phyloP scores from a whole-genome alignment of 371 early-diverging fungal genomes.

The Mucor plumbeus region DNA sequence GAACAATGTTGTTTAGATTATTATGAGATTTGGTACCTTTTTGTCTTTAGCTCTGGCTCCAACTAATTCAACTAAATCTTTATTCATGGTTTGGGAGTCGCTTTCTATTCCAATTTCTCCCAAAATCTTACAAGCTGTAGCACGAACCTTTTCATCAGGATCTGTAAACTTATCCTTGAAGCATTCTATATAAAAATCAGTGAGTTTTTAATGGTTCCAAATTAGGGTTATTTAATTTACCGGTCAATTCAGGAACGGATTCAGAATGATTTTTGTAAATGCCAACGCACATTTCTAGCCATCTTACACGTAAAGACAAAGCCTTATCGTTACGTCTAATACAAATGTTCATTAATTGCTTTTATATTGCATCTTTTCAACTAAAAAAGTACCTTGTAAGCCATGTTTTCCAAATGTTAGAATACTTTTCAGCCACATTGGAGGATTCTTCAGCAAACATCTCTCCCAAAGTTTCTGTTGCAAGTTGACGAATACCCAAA shows the following conservation, averaged over 20 bases:
- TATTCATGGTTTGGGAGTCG: constrained; percentile 59
- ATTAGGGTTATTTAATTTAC: constrained; percentile 34
- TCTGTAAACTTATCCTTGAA: constrained; percentile 82
- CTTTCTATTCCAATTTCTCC: constrained; percentile 62
- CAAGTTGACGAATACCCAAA: constrained; percentile 74
- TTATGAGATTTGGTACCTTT: constrained; percentile 53
- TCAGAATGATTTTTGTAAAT: constrained; percentile 74
- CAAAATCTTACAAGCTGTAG: constrained; percentile 72
- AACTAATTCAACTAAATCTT: constrained; percentile 64
- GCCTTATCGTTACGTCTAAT: constrained; percentile 78
- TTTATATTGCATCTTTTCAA: too few relatives aligned
- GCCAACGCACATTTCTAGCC: constrained; percentile 73
- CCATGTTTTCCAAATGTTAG: constrained; percentile 90
- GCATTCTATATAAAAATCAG: constrained; percentile 34
- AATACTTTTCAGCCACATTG: constrained; percentile 74
- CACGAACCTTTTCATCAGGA: constrained; percentile 93
- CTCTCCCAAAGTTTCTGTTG: constrained; percentile 81
- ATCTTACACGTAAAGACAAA: constrained; percentile 68
- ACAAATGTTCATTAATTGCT: neutral
- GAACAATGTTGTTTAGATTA: neutral
- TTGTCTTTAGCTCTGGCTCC: constrained; percentile 88
- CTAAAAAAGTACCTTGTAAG: constrained; percentile 59
- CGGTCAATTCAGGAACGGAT: constrained; percentile 70
- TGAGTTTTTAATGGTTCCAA: neutral
- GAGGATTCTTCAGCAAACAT: constrained; percentile 83